phyloP scores from a whole-genome alignment of 1,284 basidiomycete genomes.

The Malassezia yamatoensis region DNA sequence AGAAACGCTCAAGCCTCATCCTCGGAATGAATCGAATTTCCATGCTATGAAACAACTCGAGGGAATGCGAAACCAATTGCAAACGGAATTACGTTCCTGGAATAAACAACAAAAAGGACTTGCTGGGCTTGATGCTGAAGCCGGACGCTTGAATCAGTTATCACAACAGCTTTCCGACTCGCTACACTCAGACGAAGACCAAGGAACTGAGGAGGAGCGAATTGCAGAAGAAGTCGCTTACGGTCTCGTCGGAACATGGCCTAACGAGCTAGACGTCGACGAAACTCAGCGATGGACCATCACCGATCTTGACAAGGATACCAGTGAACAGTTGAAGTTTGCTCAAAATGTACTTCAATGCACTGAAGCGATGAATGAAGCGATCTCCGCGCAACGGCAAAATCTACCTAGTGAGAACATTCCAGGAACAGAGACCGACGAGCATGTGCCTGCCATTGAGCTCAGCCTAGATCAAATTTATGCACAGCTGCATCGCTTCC shows the following conservation, averaged over 20 bases:
- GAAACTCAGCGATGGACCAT: background rate
- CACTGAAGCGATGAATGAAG: constrained; percentile 18
- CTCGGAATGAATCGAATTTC: constrained; percentile 30
- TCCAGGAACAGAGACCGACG: constrained; percentile 29
- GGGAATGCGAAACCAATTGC: constrained; percentile 24
- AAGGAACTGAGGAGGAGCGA: constrained; percentile 6
- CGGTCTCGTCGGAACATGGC: background rate
- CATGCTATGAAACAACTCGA: constrained; percentile 24
- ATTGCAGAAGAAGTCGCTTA: background rate
- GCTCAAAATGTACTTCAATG: constrained; percentile 13
- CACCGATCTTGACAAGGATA: background rate
- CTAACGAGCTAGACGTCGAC: background rate
- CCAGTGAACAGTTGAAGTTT: constrained; percentile 17
- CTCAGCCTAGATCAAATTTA: constrained; percentile 19
- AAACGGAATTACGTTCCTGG: constrained; percentile 27
- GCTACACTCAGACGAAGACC: constrained; percentile 16
- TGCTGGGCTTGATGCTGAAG: constrained; percentile 10
- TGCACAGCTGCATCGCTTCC: constrained; percentile 4
- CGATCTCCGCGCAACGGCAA: constrained; percentile 6
- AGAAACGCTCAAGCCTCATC: constrained; percentile 23
- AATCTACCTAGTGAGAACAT: constrained; percentile 1
- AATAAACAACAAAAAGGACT: constrained; percentile 23
- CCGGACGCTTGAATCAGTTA: constrained; percentile 8
- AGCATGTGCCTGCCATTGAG: constrained; percentile 26
- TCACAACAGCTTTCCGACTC: constrained; percentile 20